Evolutionary conservation across 2,329 filamentous ascomycete genomes (phyloP), one percentile per base, ranked within the genome.

Genomic region (Microcyclosporella mali): DNA sequence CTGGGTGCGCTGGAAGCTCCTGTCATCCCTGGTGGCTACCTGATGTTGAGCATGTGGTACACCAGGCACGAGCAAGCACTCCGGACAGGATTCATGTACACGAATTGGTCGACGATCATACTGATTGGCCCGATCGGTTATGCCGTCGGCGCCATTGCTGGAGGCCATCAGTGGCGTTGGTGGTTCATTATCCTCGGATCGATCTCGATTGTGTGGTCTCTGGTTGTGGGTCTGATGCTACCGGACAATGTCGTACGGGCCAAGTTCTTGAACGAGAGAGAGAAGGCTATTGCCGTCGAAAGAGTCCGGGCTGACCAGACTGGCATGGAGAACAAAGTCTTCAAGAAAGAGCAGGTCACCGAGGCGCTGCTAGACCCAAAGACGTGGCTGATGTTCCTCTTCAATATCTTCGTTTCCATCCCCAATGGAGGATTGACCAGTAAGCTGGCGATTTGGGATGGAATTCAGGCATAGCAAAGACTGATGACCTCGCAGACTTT

Each of bases 311-410:
- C 19, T 3, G 40, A 52, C 39, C 36, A 52, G 19, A 40, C 38
- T 16, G 51, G 51, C n/a, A 46, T 52, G 33, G 42, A 46, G 35
- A 40, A 49, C 15, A 50, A 45, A 35, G 32, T 16, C 10, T 47
- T 41, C 17, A 73, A 74, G 50, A 71, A 70, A 69, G 61, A 69
- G 3, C 70, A 75, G 47, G 67, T 79, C 2, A 60, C 65, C 33
- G 80, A 83, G 52, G 67, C 77, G 0, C 57, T 74, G 10, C 47
- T 69, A 1, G 79, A 82, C 46, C 53, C 68, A n/a, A 81, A 82
- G 58, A 78, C 76, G 0, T 82, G 75, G 74, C 19, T 49, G 11
- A 39, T 51, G 17, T 35, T 42, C 15, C n/a, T 51, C 14, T 51
- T 49, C 35, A 37, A 38, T 15, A 27, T 52, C 15, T 44, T 45